phyloP scores from a whole-genome alignment of 768 basidiomycete species.

The Lyophyllum semitale region DNA sequence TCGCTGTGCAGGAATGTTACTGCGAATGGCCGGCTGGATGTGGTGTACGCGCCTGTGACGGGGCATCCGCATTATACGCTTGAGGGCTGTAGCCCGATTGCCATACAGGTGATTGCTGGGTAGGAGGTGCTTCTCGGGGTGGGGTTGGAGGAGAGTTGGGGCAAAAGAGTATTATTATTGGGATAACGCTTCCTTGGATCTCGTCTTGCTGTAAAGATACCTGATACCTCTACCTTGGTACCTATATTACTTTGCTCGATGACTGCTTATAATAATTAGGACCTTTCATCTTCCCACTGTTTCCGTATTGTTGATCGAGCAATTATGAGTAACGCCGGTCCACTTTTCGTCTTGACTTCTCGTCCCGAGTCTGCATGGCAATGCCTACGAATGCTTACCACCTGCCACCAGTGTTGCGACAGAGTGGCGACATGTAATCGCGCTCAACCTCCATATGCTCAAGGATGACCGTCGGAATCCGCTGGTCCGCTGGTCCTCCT shows the following conservation, averaged over 20 bases:
- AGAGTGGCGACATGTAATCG: not conserved
- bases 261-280: not conserved
- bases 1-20: constrained; percentile 44
- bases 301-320: too few relatives aligned
- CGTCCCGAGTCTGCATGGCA: too few relatives aligned
- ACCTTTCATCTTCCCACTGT: too few relatives aligned
- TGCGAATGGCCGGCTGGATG: constrained; percentile 40
- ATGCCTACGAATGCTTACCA: too few relatives aligned
- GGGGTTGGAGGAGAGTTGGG: not conserved
- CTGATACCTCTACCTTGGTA: not conserved
- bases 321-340: too few relatives aligned
- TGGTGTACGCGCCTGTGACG: constrained; percentile 44
- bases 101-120: constrained; percentile 34
- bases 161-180: too few relatives aligned
- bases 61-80: constrained; percentile 43
- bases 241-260: not conserved
- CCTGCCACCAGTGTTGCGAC: not conserved
- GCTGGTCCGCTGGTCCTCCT: not conserved
- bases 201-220: not conserved
- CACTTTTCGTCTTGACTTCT: too few relatives aligned
- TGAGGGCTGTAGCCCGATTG: constrained; percentile 37
- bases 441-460: constrained; percentile 1
- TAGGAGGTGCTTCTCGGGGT: not conserved
- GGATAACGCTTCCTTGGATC: too few relatives aligned
- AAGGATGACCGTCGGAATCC: not conserved